Percentiles rank a stretch among this genome's conserved stretches.
These are phyloP conservation scores for Pyrenochaeta sp. DNA, from an alignment of 2,329 filamentous ascomycete genomes.

Conservation along the genomic window DNA sequence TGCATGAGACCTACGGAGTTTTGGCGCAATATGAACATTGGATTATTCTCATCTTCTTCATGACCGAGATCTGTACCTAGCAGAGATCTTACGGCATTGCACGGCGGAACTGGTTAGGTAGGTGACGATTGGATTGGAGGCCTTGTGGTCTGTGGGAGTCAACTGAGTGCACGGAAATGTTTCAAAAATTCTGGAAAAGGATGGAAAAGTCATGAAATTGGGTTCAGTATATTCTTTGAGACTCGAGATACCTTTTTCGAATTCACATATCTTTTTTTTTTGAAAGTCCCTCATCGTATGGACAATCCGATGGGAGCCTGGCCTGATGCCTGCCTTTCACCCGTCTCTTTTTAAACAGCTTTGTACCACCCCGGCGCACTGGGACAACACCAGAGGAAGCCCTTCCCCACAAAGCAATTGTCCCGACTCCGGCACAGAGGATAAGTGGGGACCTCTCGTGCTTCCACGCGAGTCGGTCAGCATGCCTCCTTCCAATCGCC, in stretches of 20 bases:
- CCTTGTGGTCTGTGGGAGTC: conserved; percentile 16
- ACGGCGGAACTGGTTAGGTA: conserved; percentile 26
- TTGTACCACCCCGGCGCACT: background rate
- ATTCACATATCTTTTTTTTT: conserved; percentile 10
- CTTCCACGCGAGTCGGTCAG: too few relatives aligned
- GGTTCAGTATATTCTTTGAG: conserved; percentile 23
- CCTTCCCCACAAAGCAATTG: conserved; percentile 21
- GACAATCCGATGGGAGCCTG: background rate
- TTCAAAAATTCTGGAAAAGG: conserved; percentile 18
- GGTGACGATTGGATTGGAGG: conserved; percentile 6
- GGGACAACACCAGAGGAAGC: conserved; percentile 1
- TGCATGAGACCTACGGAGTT: conserved; percentile 45
- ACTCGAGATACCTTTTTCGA: conserved; percentile 26
- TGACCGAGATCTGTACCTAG: conserved; percentile 18
- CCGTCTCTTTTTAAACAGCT: background rate
- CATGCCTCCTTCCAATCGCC: conserved; percentile 2
- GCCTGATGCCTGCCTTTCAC: background rate
- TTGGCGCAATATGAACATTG: conserved; percentile 33
- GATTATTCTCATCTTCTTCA: conserved; percentile 21
- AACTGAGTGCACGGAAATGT: conserved; percentile 4
- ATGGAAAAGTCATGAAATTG: conserved; percentile 23
- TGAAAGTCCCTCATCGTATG: background rate
- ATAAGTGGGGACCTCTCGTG: background rate
- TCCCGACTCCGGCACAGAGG: conserved; percentile 19
- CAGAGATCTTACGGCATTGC: conserved; percentile 31